These are phyloP conservation scores for Pseudocercospora pini-densiflorae DNA, from an alignment of 2,329 filamentous ascomycete genomes.

Conservation along the genomic window DNA sequence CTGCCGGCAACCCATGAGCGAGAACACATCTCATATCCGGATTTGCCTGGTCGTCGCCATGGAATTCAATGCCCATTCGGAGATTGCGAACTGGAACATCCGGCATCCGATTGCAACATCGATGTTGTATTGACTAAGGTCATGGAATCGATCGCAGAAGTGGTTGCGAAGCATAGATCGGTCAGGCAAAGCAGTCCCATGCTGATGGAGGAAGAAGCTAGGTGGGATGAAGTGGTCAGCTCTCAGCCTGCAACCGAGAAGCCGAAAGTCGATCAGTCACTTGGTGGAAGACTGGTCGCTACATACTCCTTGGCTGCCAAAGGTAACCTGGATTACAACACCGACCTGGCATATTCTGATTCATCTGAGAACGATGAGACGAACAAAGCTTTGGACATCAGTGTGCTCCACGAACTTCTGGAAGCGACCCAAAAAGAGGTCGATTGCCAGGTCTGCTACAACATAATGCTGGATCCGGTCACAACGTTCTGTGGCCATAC, in stretches of 20 bases:
- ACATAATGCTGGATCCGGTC: conserved; percentile 77
- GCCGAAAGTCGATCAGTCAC: conserved; percentile 48
- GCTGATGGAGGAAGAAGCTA: conserved; percentile 48
- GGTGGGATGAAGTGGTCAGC: conserved; percentile 41
- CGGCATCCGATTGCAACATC: conserved; percentile 73
- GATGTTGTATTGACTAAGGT: conserved; percentile 79
- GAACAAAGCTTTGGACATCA: conserved; percentile 50
- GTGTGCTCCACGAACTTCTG: conserved; percentile 62
- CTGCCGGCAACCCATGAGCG: conserved; percentile 69
- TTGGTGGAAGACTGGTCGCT: conserved; percentile 65
- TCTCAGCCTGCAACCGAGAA: conserved; percentile 41
- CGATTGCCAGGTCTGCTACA: conserved; percentile 89
- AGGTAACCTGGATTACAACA: conserved; percentile 62
- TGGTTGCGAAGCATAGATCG: conserved; percentile 52
- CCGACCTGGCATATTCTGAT: conserved; percentile 29
- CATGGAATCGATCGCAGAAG: conserved; percentile 62
- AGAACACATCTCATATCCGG: conserved; percentile 77
- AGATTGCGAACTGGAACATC: conserved; percentile 72
- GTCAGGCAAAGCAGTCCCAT: conserved; percentile 41
- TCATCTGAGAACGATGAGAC: conserved; percentile 42
- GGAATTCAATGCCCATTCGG: conserved; percentile 76
- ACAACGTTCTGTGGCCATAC: conserved; percentile 90
- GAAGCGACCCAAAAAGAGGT: conserved; percentile 69
- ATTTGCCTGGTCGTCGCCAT: conserved; percentile 65
- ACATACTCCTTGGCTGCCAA: conserved; percentile 69